Evolutionary conservation across 2,329 filamentous ascomycete species (phyloP).

Genomic region (Bipolaris victoriae): DNA sequence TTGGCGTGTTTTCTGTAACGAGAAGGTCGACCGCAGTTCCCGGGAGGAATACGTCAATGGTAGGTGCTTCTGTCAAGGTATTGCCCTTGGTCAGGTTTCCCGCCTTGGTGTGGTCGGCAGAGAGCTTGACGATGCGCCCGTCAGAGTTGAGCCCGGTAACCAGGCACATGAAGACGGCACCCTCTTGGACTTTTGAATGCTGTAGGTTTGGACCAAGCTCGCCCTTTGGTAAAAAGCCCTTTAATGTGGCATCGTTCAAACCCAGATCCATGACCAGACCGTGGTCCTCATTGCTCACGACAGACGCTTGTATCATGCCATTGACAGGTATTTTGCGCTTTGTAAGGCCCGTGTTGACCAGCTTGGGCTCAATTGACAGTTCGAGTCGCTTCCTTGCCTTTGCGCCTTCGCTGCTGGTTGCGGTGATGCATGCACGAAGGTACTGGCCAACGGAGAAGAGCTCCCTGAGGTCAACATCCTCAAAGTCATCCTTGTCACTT

Average conservation of each 20-base stretch:
- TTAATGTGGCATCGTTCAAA: slow-evolving; percentile 69
- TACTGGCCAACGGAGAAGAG: slow-evolving; percentile 88
- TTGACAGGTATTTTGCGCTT: slow-evolving; percentile 76
- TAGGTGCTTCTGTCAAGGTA: slow-evolving; percentile 76
- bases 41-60: slow-evolving; percentile 87
- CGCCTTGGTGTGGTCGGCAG: slow-evolving; percentile 72
- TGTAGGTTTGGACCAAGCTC: slow-evolving; percentile 73
- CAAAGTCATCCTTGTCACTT: slow-evolving; percentile 55
- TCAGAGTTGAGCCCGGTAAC: slow-evolving; percentile 76
- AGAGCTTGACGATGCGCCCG: slow-evolving; percentile 86
- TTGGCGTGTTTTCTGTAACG: slow-evolving; percentile 73
- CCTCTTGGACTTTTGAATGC: slow-evolving; percentile 75
- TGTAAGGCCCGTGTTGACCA: slow-evolving; percentile 77
- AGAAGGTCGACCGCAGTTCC: slow-evolving; percentile 89
- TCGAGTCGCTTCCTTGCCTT: slow-evolving; percentile 84
- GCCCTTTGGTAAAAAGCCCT: slow-evolving; percentile 84
- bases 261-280: slow-evolving; percentile 93
- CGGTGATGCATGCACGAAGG: slow-evolving; percentile 80
- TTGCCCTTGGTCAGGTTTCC: slow-evolving; percentile 70
- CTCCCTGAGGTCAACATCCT: slow-evolving; percentile 72
- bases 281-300: slow-evolving; percentile 93
- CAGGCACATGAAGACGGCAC: slow-evolving; percentile 82
- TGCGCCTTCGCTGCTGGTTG: slow-evolving; percentile 71
- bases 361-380: slow-evolving; percentile 78
- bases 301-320: slow-evolving; percentile 82